Percentiles rank a stretch among this genome's conserved stretches.
Conservation (phyloP, 2,329 filamentous ascomycete species). For the Lecanoromycetidae sp. region DNA sequence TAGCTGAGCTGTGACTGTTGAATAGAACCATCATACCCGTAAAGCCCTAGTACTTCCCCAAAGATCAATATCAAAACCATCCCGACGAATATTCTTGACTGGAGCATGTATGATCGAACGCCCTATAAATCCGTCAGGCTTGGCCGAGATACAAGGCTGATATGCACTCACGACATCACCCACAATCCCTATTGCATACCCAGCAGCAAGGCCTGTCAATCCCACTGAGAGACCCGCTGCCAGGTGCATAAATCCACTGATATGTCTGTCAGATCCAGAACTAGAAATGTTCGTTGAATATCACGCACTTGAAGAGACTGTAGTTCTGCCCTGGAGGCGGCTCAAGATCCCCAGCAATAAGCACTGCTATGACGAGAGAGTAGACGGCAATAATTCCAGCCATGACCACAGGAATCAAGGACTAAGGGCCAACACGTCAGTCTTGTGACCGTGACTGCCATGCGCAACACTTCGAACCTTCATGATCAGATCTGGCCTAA, state of each 20-base stretch:
- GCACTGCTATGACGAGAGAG: slow-evolving; percentile 87
- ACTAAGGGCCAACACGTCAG: slow-evolving; percentile 24
- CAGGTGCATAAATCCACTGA: slow-evolving; percentile 82
- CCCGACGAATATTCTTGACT: slow-evolving; percentile 90
- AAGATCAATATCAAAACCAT: slow-evolving; percentile 99
- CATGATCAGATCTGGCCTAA: slow-evolving; percentile 56
- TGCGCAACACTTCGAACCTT: slow-evolving; percentile 36
- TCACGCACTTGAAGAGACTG: slow-evolving; percentile 66
- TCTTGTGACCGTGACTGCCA: neutral
- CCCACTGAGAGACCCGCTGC: slow-evolving; percentile 84
- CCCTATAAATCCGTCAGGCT: slow-evolving; percentile 35
- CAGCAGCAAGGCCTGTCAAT: slow-evolving; percentile 81
- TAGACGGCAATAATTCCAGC: slow-evolving; percentile 98
- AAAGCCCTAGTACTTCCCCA: slow-evolving; percentile 90
- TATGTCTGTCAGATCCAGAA: neutral
- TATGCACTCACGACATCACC: slow-evolving; percentile 60
- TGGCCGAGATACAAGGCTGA: neutral
- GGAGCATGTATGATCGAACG: slow-evolving; percentile 89
- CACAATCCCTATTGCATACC: slow-evolving; percentile 91
- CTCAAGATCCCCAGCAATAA: slow-evolving; percentile 81
- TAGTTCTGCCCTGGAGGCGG: slow-evolving; percentile 59
- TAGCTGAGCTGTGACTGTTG: neutral
- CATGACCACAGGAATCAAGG: slow-evolving; percentile 58
- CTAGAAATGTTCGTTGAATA: neutral
- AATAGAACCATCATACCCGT: slow-evolving; percentile 54